These are phyloP conservation scores for Calonectria honghensis DNA, from an alignment of 2,329 filamentous ascomycete genomes.

Conservation along the genomic window DNA sequence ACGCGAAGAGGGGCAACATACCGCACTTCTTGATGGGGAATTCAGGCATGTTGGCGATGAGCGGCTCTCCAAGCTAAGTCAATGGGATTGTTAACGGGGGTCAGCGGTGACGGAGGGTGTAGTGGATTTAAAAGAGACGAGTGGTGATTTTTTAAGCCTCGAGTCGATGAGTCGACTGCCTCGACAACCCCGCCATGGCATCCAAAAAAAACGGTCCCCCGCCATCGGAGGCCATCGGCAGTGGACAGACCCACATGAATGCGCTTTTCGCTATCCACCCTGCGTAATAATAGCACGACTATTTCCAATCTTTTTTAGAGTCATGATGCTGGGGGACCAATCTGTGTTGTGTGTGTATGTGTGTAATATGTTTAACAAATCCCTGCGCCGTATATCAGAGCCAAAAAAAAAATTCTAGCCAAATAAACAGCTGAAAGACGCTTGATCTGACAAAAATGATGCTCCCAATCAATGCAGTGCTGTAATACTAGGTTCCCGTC, in stretches of 20 bases:
- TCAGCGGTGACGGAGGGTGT: neutral
- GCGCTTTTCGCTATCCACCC: constrained; percentile 42
- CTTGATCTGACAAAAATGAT: constrained; percentile 13
- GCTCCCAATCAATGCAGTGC: neutral
- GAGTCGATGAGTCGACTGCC: constrained; percentile 45
- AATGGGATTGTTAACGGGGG: neutral
- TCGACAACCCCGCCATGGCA: constrained; percentile 54
- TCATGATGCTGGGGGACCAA: constrained; percentile 22
- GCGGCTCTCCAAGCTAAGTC: neutral
- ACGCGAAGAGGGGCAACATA: constrained; percentile 58
- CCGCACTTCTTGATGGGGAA: constrained; percentile 77
- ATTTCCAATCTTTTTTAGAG: constrained; percentile 37
- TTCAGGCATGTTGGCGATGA: constrained; percentile 57
- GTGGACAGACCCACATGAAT: constrained; percentile 40
- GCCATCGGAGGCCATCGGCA: constrained; percentile 58
- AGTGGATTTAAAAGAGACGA: constrained; percentile 2
- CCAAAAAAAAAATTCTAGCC: constrained; percentile 3
- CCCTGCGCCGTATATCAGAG: neutral
- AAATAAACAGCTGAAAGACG: neutral
- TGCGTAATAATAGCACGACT: constrained; percentile 41
- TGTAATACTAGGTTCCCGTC: neutral
- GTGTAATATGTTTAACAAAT: neutral
- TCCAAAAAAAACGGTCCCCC: constrained; percentile 49
- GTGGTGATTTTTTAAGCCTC: constrained; percentile 48
- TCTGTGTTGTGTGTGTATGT: constrained; percentile 5